Evolutionary conservation across 2,329 filamentous ascomycete genomes (phyloP), one percentile per base, ranked within the genome.

Genomic region (Aspergillus phoenicis): DNA sequence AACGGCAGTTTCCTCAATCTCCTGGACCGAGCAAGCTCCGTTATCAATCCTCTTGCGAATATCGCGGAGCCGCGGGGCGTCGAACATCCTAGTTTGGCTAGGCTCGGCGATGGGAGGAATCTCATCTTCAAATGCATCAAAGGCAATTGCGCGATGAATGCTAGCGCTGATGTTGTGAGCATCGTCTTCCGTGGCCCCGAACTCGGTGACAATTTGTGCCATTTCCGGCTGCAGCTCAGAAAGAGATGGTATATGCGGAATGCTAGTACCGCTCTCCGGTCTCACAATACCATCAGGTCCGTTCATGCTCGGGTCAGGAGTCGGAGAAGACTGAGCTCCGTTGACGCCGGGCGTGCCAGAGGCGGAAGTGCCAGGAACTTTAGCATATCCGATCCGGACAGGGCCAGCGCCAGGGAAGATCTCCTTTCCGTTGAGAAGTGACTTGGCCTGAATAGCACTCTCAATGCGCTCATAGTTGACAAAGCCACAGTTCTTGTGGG

Each of bases 1-100:
- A 63, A 91, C 84, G 43, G 95, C 95, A 64, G 95, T 96, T 65
- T 88, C 89, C 77, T 99, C 95, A 68, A 98, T 96, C 76, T 99
- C 95, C 17, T 89, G 83, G 62, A 90, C 86, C 1, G 91, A 90
- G 75, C 94, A 88, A 61, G 90, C 91, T 73, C 94, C 92, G 76
- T 98, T 98, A 77, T 99, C 95, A 70, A 99, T 98, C 41, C 93
- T 88, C 83, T 99, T 99, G 70, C 95, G 88, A 66, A 99, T 97
- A 74, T 99, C 95, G 62, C 95, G 88, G 51, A 99, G 86, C 77
- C 94, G 93, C 1, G 95, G 95, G 11, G 95, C 94, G 79, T 99
- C 95, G 71, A 97, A 93, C 57, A 96, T 86, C 60, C 95, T 86
- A 56, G 89, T 92, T 75, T 96, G 93, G 61, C 89, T 93, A 8